A percentile compares a stretch with the other conserved stretches of the same genome.
Conservation (phyloP, 2,329 filamentous ascomycete species). For the Colletotrichum agaves region DNA sequence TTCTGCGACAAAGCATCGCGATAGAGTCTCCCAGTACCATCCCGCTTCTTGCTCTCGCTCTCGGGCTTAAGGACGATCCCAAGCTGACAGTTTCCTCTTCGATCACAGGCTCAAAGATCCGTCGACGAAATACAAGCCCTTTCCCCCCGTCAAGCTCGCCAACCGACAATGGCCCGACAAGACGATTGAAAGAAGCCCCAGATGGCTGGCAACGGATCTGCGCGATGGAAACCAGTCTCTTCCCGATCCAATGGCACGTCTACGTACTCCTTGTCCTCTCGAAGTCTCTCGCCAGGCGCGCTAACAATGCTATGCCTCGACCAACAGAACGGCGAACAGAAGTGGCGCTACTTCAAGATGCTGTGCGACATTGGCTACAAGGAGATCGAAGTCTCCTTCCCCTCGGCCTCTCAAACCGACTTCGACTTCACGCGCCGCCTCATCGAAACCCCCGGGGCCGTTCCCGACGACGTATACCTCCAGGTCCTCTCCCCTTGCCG, state of each 20-base stretch:
- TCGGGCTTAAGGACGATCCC: too few relatives aligned
- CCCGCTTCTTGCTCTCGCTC: too few relatives aligned
- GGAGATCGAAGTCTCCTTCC: conserved; percentile 97
- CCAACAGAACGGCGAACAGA: conserved; percentile 87
- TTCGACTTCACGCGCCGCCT: conserved; percentile 93
- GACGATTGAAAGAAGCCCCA: conserved; percentile 80
- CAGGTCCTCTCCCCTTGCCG: conserved; percentile 94
- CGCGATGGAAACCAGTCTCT: conserved; percentile 95
- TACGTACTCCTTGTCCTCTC: not conserved
- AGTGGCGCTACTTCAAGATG: conserved; percentile 96
- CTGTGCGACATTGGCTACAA: conserved; percentile 93
- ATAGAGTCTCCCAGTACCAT: too few relatives aligned
- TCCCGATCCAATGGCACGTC: conserved; percentile 87
- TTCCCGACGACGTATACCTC: conserved; percentile 90
- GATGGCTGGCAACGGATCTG: conserved; percentile 79
- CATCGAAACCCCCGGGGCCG: conserved; percentile 83
- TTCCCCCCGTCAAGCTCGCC: conserved; percentile 54
- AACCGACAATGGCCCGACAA: conserved; percentile 87
- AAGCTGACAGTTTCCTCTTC: not conserved
- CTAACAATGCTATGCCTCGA: not conserved
- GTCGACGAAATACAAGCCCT: conserved; percentile 40
- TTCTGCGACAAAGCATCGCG: too few relatives aligned
- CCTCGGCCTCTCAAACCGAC: conserved; percentile 93
- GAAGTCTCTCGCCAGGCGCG: conserved; percentile 7
- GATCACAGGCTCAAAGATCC: conserved; percentile 35